Evolutionary conservation across 805 yeast genomes (phyloP), one percentile per base, ranked within the genome.

Genomic region (Saturnispora sekii): DNA sequence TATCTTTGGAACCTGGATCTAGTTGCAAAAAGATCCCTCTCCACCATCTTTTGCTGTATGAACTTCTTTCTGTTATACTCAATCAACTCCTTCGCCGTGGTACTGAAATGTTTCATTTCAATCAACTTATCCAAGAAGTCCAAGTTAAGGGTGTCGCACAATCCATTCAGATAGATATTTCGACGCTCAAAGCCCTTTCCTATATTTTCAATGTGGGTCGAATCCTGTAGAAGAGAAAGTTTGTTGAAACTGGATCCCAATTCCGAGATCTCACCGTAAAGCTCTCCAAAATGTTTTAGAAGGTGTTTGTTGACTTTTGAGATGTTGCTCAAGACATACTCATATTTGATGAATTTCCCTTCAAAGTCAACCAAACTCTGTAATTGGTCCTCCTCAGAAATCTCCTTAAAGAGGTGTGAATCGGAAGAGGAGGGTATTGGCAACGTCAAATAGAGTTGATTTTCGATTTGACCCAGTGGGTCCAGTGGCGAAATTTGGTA

Each of bases 151-250:
- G 51, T 44, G 35, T 58, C 59, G 26, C 54, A 44, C 10, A 75
- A 61, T 10, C 67, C 56, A 42, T 69, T 68, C 17, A 73, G 58
- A 16, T 78, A 74, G 15, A 79, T 73, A 49, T 74, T 79, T 33
- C 74, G 77, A 34, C 80, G 74, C 60, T 93, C 97, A 50, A 85
- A 79, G 1, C 88, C 82, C 56, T 84, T 88, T 1, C 97, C 97
- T 28, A 87, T 76, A 50, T 79, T 77, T 58, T 93, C 97, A 48
- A 86, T 71, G 2, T 51, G 52, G 39, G 54, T 53, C 4, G 66
- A 63, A 45, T 63, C 64, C 42, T 65, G 64, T 9, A 79, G 68
- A 3, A 77, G 57, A 1, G 93, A 75, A 42, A 79, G 64, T 1
- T 75, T 61, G 50, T 76, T 76, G 54, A 74, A 68, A 5, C 65